Base-by-base conservation (phyloP, 371 early-diverging fungal genomes). In the Parasitella parasitica region DNA sequence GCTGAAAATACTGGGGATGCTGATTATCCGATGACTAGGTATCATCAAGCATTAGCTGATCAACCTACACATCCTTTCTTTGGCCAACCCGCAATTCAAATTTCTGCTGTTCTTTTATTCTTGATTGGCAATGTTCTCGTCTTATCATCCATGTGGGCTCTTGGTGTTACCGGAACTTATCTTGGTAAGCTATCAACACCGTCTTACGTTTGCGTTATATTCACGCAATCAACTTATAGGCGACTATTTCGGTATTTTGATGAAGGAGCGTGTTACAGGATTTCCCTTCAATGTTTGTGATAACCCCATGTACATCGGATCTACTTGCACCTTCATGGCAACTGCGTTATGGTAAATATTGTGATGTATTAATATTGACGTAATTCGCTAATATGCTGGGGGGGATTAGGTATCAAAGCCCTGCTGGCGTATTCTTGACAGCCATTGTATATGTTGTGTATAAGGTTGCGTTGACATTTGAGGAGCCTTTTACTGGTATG, bases 231-330 rank as follows among this genome's bases (percentile, higher is more conserved):
- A 20, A 61, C 32, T 18, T 16, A 1, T 71, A 90, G 95, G 96
- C 63, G 95, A 94, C 71, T 96, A 96, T 75, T 96, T 95, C 82
- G 96, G 96, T 51, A 94, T 96, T 51, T 73, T 94, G 64, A 96
- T 95, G 95, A 81, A 86, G 30, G 81, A 83, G 59, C 88, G 91
- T 36, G 94, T 95, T 54, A 93, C 93, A 12, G 87, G 87, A 16
- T 95, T 96, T 75, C 96, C 96, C 13, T 96, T 95, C 84, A 96
- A 91, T 71, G 88, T 93, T 9, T 82, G 88, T 32, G 91, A 93
- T 18, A 91, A 96, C 74, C 96, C 96, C 16, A 96, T 96, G 96
- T 96, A 96, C 70, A 83, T 87, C 50, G 96, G 96, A n/a, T 94
- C 95, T 13, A 92, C 94, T 4, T 76, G 95, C 71, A 86, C 86